Base-by-base conservation (phyloP, 225 moss, liverwort and hornwort species). In the Polytrichum formosum region DNA sequence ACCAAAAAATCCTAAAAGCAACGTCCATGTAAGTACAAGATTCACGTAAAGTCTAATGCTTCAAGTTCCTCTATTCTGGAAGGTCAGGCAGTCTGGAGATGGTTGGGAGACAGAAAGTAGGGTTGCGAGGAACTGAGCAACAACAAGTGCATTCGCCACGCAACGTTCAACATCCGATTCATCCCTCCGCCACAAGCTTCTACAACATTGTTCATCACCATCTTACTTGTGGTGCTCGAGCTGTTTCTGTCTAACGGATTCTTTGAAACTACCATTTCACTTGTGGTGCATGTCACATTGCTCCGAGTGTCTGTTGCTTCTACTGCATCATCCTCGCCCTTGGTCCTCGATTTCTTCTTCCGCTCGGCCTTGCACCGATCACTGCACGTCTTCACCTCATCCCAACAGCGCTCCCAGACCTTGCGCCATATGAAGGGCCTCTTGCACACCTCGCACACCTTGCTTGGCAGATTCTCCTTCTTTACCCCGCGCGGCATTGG, bases 371-470 rank as follows among this genome's bases (percentile, higher is more conserved):
- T 94, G 76, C 94, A 94, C 22, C 91, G 90, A 72, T 92, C 88
- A 59, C 94, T 92, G 79, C 94, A 94, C 28, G 92, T 94, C 71
- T 82, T 86, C 59, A 94, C 85, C 61, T 94, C 94, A 33, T 92
- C 90, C 94, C 94, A 94, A 63, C 94, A 94, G 30, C 85, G 81
- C 76, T 92, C 94, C 94, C 92, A 94, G 70, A 87, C 91, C 81
- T 94, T 94, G 73, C 92, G 92, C 94, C 94, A 94, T 54, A 87
- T 83, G 87, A 94, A 94, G 13, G 94, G 90, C 58, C 92, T 84
- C 75, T 92, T 85, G 26, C 94, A 94, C 25, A 92, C 87, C 53
- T 82, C 92, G 75, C 94, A 94, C 31, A 88, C 61, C 70, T 92
- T 94, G 29, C 80, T 87, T 2, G 94, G 94, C 59, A 94, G 70